Base-by-base conservation (phyloP, 331 rosid species). In the Acacia pycnantha region DNA sequence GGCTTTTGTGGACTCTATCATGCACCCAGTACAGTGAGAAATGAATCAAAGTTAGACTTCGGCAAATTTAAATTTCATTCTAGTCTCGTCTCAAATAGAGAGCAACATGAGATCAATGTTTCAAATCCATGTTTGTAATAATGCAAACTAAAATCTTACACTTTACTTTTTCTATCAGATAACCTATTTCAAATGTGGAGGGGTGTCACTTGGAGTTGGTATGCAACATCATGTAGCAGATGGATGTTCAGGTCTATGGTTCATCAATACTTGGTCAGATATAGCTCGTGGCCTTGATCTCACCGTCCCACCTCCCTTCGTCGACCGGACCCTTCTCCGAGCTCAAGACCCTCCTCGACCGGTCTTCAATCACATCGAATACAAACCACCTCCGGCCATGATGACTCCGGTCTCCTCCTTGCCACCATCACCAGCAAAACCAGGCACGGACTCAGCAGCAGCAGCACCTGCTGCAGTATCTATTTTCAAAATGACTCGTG, bases 151-250 rank as follows among this genome's bases (percentile, higher is more conserved):
- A 59, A 59, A 59, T 22, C 66, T 59, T 3, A 58, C 3, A 14
- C 1, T 14, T 47, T 11, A 56, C 13, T 3, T 8, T 22, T 24
- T 59, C 8, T 8, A 22, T 10, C 33, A 94, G 98, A 89, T 95
- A 77, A 95, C 98, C 0, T 50, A 86, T 86, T 95, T 95, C 79
- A 91, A 89, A 83, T 95, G 98, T 73, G 97, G 98, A n/a, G 98
- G n/a, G 13, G 97, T 86, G 0, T 95, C 97, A 6, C 90, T 95
- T 19, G 97, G 98, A 35, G 97, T 95, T 26, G 98, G 97, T 3
- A 93, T 93, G 97, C 94, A 95, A 65, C 98, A 95, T 78, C 95
- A 91, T 44, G 94, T 9, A 11, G 98, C 97, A 1, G 97, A 95
- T 77, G 98, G 98, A 24, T 92, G 86, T 79, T 86, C 98, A 15